Evolutionary conservation across 2,329 filamentous ascomycete genomes (phyloP), one percentile per base, ranked within the genome.

Genomic region (Pseudocercospora macadamiae): DNA sequence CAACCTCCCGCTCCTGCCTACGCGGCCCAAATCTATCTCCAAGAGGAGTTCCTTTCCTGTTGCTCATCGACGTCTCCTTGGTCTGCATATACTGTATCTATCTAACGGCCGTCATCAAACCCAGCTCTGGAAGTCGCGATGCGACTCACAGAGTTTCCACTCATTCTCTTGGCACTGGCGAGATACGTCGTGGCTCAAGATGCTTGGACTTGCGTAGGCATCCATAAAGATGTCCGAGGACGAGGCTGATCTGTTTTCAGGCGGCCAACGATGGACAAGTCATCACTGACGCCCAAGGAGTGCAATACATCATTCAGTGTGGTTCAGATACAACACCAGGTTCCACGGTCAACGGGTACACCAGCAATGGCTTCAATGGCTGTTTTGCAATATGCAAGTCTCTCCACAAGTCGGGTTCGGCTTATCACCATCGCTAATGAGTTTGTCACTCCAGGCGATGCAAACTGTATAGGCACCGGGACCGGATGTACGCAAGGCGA

Each of bases 131-230:
- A n/a, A n/a, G n/a, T n/a, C n/a, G n/a, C n/a, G n/a, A n/a, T n/a
- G n/a, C n/a, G n/a, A n/a, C n/a, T n/a, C n/a, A n/a, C n/a, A n/a
- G n/a, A n/a, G n/a, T n/a, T n/a, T n/a, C n/a, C n/a, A n/a, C n/a
- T n/a, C n/a, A n/a, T n/a, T n/a, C 18, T 42, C 37, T 42, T 42
- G 37, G 18, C 37, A 42, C 16, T 42, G 37, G 14, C 37, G 23
- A 19, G 16, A 12, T 19, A 19, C 8, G 23, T 19, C 14, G 16
- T 42, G 8, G 37, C 37, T 21, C 37, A 42, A 19, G 23, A 21
- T 19, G 18, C 37, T 42, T 56, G 49, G 19, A n/a, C 18, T 42
- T 56, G 54, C 28, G 54, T 55, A 18, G 14, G 54, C n/a, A 16
- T 3, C n/a, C 16, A 9, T 7, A 23, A 39, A n/a, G 3, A 14